A percentile compares a stretch with the other conserved stretches of the same genome.
Conservation (phyloP, 768 basidiomycete species). For the Gymnopilus dilepis region DNA sequence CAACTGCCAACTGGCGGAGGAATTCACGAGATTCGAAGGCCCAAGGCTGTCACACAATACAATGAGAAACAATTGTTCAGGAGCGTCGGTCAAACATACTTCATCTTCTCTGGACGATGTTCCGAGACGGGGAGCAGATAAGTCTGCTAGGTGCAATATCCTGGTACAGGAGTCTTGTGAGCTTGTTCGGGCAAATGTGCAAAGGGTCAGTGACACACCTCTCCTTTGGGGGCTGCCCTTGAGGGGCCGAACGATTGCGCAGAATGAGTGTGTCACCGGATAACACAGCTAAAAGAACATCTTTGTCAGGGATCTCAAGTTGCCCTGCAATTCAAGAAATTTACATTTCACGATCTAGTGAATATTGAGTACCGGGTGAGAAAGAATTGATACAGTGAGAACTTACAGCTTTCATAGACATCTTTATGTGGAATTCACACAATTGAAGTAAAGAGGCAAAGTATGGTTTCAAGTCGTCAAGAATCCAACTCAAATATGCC, state of each 20-base stretch:
- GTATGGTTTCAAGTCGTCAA: background rate
- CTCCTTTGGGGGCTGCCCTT: conserved; percentile 91
- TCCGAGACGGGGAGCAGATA: conserved; percentile 85
- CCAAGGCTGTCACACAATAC: conserved; percentile 62
- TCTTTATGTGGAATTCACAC: conserved; percentile 31
- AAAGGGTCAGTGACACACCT: conserved; percentile 50
- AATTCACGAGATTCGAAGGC: conserved; percentile 95
- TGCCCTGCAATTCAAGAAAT: conserved; percentile 24
- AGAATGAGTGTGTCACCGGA: conserved; percentile 91
- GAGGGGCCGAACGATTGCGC: conserved; percentile 74
- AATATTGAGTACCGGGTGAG: background rate
- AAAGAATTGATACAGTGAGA: background rate
- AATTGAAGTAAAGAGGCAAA: background rate
- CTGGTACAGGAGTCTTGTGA: conserved; percentile 44
- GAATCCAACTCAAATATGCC: conserved; percentile 7
- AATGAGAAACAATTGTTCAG: background rate
- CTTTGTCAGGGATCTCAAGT: conserved; percentile 13
- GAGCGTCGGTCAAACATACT: conserved; percentile 43
- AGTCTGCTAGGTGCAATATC: conserved; percentile 87
- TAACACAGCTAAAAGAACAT: conserved; percentile 69
- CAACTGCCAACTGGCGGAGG: conserved; percentile 82
- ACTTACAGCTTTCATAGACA: conserved; percentile 82
- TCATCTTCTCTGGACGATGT: conserved; percentile 88
- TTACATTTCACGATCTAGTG: conserved; percentile 66
- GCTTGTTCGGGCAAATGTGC: background rate